A percentile compares a stretch with the other conserved stretches of the same genome.
These are phyloP conservation scores for Priceomyces carsonii DNA, from an alignment of 805 yeast genomes.

Conservation along the genomic window DNA sequence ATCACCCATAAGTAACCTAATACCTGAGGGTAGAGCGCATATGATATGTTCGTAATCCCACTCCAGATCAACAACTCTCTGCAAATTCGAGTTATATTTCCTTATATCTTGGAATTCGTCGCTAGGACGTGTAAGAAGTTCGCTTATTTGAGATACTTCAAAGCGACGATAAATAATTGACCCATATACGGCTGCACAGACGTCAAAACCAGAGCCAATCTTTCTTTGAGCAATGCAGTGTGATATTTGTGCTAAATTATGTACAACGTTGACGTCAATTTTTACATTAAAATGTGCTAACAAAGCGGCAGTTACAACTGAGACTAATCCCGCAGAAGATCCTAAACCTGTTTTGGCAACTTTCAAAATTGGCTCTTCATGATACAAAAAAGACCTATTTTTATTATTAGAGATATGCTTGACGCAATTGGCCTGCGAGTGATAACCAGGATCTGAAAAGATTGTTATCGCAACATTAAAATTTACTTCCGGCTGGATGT, in stretches of 20 bases:
- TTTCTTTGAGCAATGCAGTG: conserved; percentile 95
- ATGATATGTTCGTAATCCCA: conserved; percentile 64
- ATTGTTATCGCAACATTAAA: conserved; percentile 54
- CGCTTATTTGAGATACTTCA: conserved; percentile 50
- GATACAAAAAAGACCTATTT: conserved; percentile 55
- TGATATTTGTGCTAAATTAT: conserved; percentile 83
- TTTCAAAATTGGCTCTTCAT: conserved; percentile 56
- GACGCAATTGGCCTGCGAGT: conserved; percentile 62
- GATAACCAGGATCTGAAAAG: conserved; percentile 86
- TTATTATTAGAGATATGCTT: conserved; percentile 35
- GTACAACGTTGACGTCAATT: conserved; percentile 45
- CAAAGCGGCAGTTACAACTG: conserved; percentile 74
- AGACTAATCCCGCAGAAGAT: conserved; percentile 90
- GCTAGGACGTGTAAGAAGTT: conserved; percentile 19
- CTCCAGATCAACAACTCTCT: conserved; percentile 40
- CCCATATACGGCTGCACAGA: conserved; percentile 93
- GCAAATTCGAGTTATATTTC: conserved; percentile 20
- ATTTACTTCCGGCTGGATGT: conserved; percentile 37
- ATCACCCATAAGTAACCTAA: conserved; percentile 88
- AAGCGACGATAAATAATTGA: conserved; percentile 82
- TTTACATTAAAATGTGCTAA: conserved; percentile 48
- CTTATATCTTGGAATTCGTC: conserved; percentile 11
- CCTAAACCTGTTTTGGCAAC: conserved; percentile 96
- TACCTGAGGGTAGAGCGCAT: conserved; percentile 65
- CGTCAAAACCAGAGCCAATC: conserved; percentile 96